Evolutionary conservation across 768 basidiomycete species (phyloP), one percentile per base, ranked within the genome.

Genomic region (Termitomyces sp.): DNA sequence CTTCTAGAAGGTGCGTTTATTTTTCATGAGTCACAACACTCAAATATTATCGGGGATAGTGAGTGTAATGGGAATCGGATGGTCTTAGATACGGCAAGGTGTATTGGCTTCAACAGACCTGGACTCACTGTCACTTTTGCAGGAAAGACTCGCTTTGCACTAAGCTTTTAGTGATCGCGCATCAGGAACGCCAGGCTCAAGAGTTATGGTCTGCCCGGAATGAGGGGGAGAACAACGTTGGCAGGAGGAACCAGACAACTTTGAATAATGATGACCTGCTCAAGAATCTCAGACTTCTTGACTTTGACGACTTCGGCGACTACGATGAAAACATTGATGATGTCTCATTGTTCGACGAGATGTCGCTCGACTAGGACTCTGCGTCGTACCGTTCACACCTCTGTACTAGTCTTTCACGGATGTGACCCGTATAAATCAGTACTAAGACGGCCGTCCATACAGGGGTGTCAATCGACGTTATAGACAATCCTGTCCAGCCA

Each of bases 271-370:
- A n/a, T 3, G 49, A 61, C 34, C 54, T 39, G 16, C 61, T 60
- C n/a, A 59, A 66, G 30, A 63, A 52, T 17, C 66, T 61, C 10
- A 28, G 43, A 28, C 55, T 66, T 19, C 52, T 32, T 16, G 65
- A 66, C 47, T 48, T 57, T 12, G 62, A 66, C 43, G 64, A 65
- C 23, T 63, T 66, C 27, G 63, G 61, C 25, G 62, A 61, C 17
- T 55, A 54, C 17, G 54, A 62, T 4, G 21, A 12, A 23, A 58
- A 61, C 17, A n/a, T 30, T 23, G 53, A 49, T 41, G 59, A 60
- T 19, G 35, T 19, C 37, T 45, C 21, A 46, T 30, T 58, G 9
- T 25, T 59, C 5, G 40, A 45, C 23, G 59, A 57, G 3, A 32
- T 17, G 17, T 27, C 52, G 16, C 44, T 55, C 3, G 37, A 54